Base-by-base conservation (phyloP, 2,329 filamentous ascomycete genomes). In the Pseudogymnoascus sp. region DNA sequence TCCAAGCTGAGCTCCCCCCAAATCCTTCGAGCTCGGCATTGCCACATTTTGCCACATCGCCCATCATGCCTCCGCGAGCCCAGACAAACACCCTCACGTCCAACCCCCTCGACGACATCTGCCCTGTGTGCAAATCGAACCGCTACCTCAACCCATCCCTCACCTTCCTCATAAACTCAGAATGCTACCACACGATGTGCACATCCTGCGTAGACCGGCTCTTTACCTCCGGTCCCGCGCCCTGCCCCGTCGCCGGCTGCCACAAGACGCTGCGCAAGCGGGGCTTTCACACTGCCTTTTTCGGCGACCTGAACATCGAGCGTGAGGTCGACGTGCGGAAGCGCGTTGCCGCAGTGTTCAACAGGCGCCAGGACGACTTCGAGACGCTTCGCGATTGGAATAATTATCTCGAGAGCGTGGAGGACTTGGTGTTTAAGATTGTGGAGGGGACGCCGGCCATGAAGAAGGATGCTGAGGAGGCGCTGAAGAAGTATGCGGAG, bases 121-220 rank as follows among this genome's bases (percentile, higher is more conserved):
- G 94, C 77, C 94, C 93, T 62, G 90, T 97, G 68, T 99, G 94
- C 88, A 97, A 97, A 77, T 95, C 91, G 63, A 90, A 90, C 63
- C 90, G 91, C 66, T 97, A 97, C 79, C 88, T 97, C 70, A 97
- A 97, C 79, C 87, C 86, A 64, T 88, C 91, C 77, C 92, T 99
- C 83, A 83, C 88, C 66, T 97, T 99, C 77, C 88, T 94, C 68
- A 92, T 99, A 78, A 97, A 97, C 74, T 91, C 93, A 7, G 91
- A 96, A 80, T 99, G 94, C 82, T 99, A 99, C 80, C 94, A 99
- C 80, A 91, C 91, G 68, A 97, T 99, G 90, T 99, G 94, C 80
- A 88, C 91, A 73, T 92, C 90, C 62, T 99, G 94, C 77, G 92
- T 97, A 41, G 89, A 93, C 75, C 89, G 93, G 61, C 90, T 97